Conservation (phyloP, 192 early-diverging fungal genomes). For the Gamsiella multidivaricata region DNA sequence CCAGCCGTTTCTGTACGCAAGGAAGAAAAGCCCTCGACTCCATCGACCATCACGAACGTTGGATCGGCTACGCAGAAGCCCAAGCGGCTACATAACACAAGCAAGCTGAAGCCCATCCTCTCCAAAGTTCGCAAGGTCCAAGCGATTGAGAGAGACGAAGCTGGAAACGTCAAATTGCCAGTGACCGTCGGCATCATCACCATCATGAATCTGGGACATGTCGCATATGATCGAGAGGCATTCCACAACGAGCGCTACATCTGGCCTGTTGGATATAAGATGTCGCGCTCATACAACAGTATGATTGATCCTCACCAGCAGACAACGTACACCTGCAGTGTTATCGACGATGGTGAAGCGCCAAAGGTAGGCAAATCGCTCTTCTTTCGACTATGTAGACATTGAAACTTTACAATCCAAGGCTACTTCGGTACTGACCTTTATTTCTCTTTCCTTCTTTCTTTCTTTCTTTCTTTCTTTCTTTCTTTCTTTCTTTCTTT, state of each 20-base stretch:
- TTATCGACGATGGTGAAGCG: constrained; percentile 82
- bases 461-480: no score
- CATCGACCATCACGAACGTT: constrained; percentile 48
- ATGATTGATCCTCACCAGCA: constrained; percentile 62
- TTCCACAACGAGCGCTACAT: constrained; percentile 94
- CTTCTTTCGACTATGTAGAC: no score
- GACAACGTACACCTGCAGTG: constrained; percentile 78
- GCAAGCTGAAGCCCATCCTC: constrained; percentile 22
- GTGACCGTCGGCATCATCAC: constrained; percentile 83
- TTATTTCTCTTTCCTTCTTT: no score
- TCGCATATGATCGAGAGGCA: constrained; percentile 77
- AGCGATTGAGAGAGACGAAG: constrained; percentile 62
- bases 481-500: no score
- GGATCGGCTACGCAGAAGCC: constrained; percentile 40
- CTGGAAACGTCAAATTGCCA: constrained; percentile 80
- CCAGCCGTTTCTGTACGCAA: constrained; percentile 6
- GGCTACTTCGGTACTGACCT: no score
- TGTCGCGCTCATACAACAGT: constrained; percentile 62
- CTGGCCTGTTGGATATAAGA: constrained; percentile 88
- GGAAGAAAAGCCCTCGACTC: constrained; percentile 10
- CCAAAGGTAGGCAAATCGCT: constrained; percentile 66
- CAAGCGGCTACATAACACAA: constrained; percentile 39
- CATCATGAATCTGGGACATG: constrained; percentile 74
- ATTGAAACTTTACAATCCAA: no score
- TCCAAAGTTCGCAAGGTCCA: constrained; percentile 23